These are phyloP conservation scores for Talaromyces pinophilus DNA, from an alignment of 2,329 filamentous ascomycete genomes.

Conservation along the genomic window DNA sequence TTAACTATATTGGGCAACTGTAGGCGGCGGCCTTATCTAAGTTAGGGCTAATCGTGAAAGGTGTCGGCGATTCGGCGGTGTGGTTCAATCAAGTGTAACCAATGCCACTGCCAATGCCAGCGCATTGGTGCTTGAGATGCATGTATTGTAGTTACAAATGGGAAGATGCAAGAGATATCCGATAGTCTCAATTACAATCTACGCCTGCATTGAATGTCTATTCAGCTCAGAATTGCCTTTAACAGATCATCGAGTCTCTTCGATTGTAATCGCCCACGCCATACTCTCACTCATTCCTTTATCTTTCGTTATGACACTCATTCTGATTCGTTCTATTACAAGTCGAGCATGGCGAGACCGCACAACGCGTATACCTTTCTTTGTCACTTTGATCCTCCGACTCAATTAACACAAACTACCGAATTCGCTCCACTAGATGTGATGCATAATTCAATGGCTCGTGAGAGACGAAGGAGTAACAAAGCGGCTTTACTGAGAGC, in stretches of 20 bases:
- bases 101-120: background rate
- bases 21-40: slow-evolving; percentile 3
- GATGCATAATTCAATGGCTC: slow-evolving; percentile 13
- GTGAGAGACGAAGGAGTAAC: background rate
- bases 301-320: slow-evolving; percentile 1
- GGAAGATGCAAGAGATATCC: background rate
- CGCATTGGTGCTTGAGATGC: background rate
- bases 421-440: slow-evolving; percentile 20
- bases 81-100: slow-evolving; percentile 5
- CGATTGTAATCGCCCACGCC: background rate
- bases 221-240: slow-evolving; percentile 43
- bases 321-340: background rate
- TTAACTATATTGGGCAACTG: background rate
- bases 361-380: background rate
- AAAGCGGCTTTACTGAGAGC: background rate
- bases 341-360: background rate
- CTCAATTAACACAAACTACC: background rate
- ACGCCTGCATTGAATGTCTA: background rate
- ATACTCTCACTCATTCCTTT: background rate
- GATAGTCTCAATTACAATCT: background rate
- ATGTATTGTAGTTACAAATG: background rate
- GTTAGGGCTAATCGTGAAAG: slow-evolving; percentile 3
- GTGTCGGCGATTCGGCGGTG: slow-evolving; percentile 6
- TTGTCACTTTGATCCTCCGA: background rate
- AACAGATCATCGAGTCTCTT: slow-evolving; percentile 26